phyloP scores from a whole-genome alignment of 2,329 filamentous ascomycete species.

The Aspergillus sojae region DNA sequence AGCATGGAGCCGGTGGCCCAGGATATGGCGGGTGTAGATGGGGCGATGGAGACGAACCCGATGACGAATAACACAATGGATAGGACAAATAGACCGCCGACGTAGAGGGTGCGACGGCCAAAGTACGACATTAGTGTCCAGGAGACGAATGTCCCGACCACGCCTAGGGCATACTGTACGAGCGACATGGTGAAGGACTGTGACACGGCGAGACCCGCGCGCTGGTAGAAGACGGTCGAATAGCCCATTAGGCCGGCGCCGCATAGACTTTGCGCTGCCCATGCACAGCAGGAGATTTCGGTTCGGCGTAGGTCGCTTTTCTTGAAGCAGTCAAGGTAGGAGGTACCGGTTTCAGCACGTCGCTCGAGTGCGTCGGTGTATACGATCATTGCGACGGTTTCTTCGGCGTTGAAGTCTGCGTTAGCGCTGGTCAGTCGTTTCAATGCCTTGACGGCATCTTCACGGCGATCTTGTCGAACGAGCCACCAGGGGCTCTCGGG shows the following conservation, averaged over 20 bases:
- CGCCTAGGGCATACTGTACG: constrained; percentile 64
- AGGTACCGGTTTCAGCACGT: constrained; percentile 18
- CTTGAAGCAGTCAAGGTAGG: constrained; percentile 34
- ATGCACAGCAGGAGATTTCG: constrained; percentile 43
- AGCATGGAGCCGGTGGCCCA: constrained; percentile 51
- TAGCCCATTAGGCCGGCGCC: constrained; percentile 36
- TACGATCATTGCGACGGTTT: constrained; percentile 41
- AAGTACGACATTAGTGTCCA: constrained; percentile 47
- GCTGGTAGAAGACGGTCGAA: constrained; percentile 39
- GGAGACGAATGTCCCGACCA: constrained; percentile 53
- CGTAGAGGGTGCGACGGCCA: constrained; percentile 45
- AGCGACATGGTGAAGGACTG: constrained; percentile 42
- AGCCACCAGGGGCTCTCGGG: constrained; percentile 44
- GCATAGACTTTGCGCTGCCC: constrained; percentile 37
- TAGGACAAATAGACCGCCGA: constrained; percentile 30
- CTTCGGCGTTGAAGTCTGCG: constrained; percentile 29
- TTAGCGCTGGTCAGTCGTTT: constrained; percentile 29
- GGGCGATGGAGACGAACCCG: constrained; percentile 24
- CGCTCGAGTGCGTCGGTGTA: constrained; percentile 40
- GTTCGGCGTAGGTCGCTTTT: constrained; percentile 41
- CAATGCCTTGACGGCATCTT: constrained; percentile 36
- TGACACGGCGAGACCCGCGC: constrained; percentile 37
- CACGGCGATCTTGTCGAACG: constrained; percentile 36
- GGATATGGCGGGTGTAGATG: constrained; percentile 28
- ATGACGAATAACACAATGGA: constrained; percentile 28